Conservation (phyloP, 495 filamentous ascomycete genomes). For the Penicillium chermesinum region DNA sequence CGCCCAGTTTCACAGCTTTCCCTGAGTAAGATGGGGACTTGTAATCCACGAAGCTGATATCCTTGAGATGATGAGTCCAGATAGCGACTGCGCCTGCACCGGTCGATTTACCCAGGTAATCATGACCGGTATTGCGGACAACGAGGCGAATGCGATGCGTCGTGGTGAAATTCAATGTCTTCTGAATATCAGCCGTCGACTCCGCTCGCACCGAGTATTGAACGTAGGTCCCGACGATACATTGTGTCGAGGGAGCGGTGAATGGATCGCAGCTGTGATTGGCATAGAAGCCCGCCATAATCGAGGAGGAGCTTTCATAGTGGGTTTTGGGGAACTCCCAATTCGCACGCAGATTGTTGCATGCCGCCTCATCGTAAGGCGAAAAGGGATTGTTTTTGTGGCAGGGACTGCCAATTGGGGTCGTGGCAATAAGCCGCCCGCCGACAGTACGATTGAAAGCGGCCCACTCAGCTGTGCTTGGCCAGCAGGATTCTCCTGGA, state of each 20-base stretch:
- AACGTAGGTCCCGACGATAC: conserved; percentile 54
- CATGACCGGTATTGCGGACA: conserved; percentile 60
- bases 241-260: conserved; percentile 41
- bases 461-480: conserved; percentile 34
- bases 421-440: conserved; percentile 42
- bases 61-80: conserved; percentile 56
- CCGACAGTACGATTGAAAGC: conserved; percentile 38
- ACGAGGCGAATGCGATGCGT: conserved; percentile 55
- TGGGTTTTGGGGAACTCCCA: not conserved
- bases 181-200: conserved; percentile 23
- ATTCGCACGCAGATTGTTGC: conserved; percentile 1
- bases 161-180: conserved; percentile 43
- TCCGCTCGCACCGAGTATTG: conserved; percentile 44
- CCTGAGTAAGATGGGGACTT: conserved; percentile 37
- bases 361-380: conserved; percentile 36
- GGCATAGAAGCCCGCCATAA: conserved; percentile 39
- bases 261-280: conserved; percentile 55
- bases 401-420: conserved; percentile 42
- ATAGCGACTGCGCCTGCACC: conserved; percentile 48
- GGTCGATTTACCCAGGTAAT: conserved; percentile 53
- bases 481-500: conserved; percentile 45
- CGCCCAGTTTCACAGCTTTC: conserved; percentile 47
- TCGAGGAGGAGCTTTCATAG: conserved; percentile 32
- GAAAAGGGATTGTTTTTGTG: conserved; percentile 36
- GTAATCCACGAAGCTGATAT: conserved; percentile 36